Percentiles rank a stretch among this genome's conserved stretches.
Evolutionary conservation across 169 alveolate species (phyloP).

Genomic region (Perkinsus olseni): DNA sequence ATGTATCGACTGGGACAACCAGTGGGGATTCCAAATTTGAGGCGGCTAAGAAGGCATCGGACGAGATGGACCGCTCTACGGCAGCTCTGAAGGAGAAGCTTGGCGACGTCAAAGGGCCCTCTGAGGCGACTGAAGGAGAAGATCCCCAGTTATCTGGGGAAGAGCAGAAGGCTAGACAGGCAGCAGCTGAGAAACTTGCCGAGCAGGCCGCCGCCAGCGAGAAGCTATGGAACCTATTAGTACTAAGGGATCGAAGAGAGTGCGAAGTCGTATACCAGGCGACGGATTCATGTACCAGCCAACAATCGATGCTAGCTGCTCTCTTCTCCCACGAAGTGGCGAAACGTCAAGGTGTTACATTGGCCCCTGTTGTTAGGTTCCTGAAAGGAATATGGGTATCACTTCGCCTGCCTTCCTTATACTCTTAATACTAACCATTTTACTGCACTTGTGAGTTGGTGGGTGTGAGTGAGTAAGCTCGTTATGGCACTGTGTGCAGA

Average conservation of each 20-base stretch:
- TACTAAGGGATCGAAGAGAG: background rate
- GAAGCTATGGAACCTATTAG: background rate
- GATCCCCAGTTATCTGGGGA: background rate
- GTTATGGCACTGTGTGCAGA: background rate
- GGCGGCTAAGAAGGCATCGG: background rate
- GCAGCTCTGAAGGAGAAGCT: background rate
- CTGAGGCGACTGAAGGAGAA: background rate
- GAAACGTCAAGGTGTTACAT: too few species aligned
- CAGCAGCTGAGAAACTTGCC: background rate
- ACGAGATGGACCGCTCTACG: background rate
- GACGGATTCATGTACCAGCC: too few species aligned
- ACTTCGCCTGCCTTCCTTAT: background rate
- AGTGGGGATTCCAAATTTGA: background rate
- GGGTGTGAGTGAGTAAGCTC: background rate
- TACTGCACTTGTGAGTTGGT: background rate
- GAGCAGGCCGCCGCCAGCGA: background rate
- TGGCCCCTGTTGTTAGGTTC: background rate
- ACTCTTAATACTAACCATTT: background rate
- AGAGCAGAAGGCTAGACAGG: background rate
- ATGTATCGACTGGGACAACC: background rate
- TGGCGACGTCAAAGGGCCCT: background rate
- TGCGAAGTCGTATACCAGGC: background rate
- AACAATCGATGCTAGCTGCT: too few species aligned
- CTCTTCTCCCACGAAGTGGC: too few species aligned
- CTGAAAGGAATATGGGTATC: background rate